Percentiles rank a stretch among this genome's conserved stretches.
These are phyloP conservation scores for Chloris gayana DNA, from an alignment of 176 grass and related monocot genomes.

Conservation along the genomic window DNA sequence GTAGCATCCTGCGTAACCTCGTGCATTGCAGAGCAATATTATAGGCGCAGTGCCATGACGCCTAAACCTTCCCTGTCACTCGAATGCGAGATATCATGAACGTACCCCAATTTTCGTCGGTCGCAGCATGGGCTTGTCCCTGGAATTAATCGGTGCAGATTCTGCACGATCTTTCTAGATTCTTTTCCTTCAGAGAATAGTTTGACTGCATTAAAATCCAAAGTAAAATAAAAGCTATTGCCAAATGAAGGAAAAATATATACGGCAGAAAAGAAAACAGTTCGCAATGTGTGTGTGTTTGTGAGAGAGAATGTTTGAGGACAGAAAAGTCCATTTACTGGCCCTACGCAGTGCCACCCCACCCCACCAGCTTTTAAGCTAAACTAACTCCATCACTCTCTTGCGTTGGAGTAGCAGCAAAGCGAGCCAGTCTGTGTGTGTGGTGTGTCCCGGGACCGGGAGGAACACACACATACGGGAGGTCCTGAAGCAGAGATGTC, in stretches of 20 bases:
- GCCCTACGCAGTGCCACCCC: neutral
- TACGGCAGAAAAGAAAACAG: neutral
- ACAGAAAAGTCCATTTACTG: constrained; percentile 13
- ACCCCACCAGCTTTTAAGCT: constrained; percentile 43
- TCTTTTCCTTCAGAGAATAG: constrained; percentile 11
- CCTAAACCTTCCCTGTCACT: constrained; percentile 37
- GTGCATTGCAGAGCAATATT: constrained; percentile 6
- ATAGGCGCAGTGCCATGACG: constrained; percentile 14
- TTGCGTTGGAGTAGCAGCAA: constrained; percentile 51
- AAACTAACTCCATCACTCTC: constrained; percentile 40
- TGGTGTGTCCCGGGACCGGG: neutral
- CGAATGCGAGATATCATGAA: constrained; percentile 21
- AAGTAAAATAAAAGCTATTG: neutral
- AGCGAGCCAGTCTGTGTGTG: constrained; percentile 33
- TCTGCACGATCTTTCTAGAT: neutral
- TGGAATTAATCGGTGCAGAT: constrained; percentile 1
- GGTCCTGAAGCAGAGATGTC: constrained; percentile 33
- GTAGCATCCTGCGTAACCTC: neutral
- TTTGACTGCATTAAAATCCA: neutral
- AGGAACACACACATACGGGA: constrained; percentile 32
- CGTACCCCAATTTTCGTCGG: constrained; percentile 6
- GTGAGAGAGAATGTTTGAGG: neutral
- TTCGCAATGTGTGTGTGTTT: neutral
- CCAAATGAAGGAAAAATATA: neutral
- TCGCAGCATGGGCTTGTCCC: constrained; percentile 38